Conservation (phyloP, 495 filamentous ascomycete genomes). For the Aspergillus steynii region DNA sequence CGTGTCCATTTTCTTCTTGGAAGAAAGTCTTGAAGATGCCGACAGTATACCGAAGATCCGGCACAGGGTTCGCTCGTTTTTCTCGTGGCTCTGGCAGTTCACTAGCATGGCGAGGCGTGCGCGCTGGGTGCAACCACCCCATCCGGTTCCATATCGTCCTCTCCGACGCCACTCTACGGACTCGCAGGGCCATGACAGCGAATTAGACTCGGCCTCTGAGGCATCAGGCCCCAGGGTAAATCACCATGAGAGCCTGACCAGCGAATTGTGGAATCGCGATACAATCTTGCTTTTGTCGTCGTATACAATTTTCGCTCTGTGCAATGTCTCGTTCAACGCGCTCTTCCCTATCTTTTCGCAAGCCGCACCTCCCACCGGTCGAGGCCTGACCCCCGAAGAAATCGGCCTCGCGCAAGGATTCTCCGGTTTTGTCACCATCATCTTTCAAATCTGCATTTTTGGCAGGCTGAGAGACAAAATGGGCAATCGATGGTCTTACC, state of each 20-base stretch:
- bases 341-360: conserved; percentile 90
- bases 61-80: conserved; percentile 57
- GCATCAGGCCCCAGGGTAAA: conserved; percentile 34
- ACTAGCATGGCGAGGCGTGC: conserved; percentile 57
- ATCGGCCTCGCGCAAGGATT: conserved; percentile 88
- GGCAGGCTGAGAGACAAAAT: conserved; percentile 74
- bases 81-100: conserved; percentile 75
- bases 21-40: conserved; percentile 83
- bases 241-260: conserved; percentile 42
- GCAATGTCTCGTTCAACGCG: conserved; percentile 86
- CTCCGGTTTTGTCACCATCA: conserved; percentile 77
- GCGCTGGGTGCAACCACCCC: conserved; percentile 53
- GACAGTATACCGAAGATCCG: conserved; percentile 62
- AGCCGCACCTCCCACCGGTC: conserved; percentile 69
- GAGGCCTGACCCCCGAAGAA: conserved; percentile 70
- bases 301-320: conserved; percentile 84
- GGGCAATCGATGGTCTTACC: conserved; percentile 83
- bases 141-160: conserved; percentile 19
- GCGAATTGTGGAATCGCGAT: conserved; percentile 69
- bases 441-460: conserved; percentile 87
- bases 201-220: conserved; percentile 45
- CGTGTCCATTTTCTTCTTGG: conserved; percentile 71
- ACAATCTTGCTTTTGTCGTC: conserved; percentile 78
- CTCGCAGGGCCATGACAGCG: conserved; percentile 39
- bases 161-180: conserved; percentile 30